A percentile compares a stretch with the other conserved stretches of the same genome.
Evolutionary conservation across 2,329 filamentous ascomycete genomes (phyloP).

Genomic region (Aschersonia sp.): DNA sequence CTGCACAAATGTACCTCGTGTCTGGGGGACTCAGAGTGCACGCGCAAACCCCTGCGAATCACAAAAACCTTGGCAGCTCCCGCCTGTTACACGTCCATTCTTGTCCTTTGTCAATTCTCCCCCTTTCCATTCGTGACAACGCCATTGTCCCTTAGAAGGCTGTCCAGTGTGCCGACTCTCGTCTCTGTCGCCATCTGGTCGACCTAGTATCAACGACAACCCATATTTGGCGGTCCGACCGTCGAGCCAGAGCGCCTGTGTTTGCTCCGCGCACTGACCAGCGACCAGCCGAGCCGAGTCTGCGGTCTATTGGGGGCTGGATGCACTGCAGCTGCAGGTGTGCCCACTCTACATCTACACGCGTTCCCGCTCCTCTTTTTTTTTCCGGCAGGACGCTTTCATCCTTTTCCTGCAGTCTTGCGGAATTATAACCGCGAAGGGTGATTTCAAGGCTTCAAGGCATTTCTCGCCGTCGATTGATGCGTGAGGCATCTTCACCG

Average conservation of each 20-base stretch:
- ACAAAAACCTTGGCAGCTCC: conserved; percentile 2
- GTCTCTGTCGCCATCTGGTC: not conserved
- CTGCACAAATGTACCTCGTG: not conserved
- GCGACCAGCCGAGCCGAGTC: not conserved
- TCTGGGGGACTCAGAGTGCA: not conserved
- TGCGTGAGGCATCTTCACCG: no score
- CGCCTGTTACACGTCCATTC: not conserved
- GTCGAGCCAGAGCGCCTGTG: not conserved
- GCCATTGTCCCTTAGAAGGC: no score
- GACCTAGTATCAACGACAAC: not conserved
- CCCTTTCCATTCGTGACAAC: not conserved
- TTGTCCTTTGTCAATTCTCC: not conserved
- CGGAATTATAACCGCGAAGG: no score
- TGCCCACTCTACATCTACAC: not conserved
- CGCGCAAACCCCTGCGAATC: not conserved
- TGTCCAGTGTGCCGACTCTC: no score
- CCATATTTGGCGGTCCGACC: not conserved
- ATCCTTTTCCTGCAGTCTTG: no score
- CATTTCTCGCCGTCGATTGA: no score
- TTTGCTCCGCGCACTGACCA: not conserved
- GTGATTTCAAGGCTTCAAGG: no score
- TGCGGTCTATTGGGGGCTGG: not conserved
- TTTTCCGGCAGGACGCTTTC: not conserved
- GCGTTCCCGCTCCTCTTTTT: not conserved
- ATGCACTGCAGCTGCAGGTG: not conserved